Evolutionary conservation across 768 basidiomycete species (phyloP), one percentile per base, ranked within the genome.

Genomic region (Sporobolomyces roseus): DNA sequence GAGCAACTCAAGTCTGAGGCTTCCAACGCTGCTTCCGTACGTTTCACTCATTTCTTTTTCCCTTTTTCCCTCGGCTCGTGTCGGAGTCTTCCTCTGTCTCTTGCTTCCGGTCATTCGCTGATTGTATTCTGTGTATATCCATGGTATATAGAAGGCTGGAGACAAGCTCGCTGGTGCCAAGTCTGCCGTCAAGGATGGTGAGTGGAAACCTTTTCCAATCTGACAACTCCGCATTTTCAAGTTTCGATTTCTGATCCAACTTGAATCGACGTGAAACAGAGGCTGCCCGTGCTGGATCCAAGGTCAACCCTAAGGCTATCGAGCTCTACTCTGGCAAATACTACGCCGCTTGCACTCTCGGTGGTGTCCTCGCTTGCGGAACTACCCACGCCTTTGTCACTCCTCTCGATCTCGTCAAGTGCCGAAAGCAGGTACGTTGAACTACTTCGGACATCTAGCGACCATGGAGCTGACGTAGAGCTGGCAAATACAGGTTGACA

Each of bases 351-450:
- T 89, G 87, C 79, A 87, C 90, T 85, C 84, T 93, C 74, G 90
- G 90, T 77, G 91, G 91, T 85, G 83, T 83, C 61, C 83, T 93
- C 72, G 90, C 91, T 25, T 93, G 91, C 75, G 91, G 91, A 81
- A 29, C 89, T 78, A 93, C 91, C 71, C 91, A 93, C 78, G 90
- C 74, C n/a, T 66, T 75, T 48, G 74, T 75, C 63, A 75, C 74
- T 53, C 75, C 74, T 23, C 74, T 76, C 60, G 75, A 75, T 51
- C 74, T 76, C 41, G 75, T 76, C 74, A 76, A 76, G 72, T 75
- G 74, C 74, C 74, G 74, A 61, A 66, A 74, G 68, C 75, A 76
- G 70, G 66, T 63, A 14, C n/a, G 68, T 52, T 19, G 25, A 23
- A 27, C 14, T 43, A 33, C 32, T 12, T 30, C 13, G 8, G n/a